These are phyloP conservation scores for Closterium sp. DNA, from an alignment of 139 green algal genomes.

Conservation along the genomic window DNA sequence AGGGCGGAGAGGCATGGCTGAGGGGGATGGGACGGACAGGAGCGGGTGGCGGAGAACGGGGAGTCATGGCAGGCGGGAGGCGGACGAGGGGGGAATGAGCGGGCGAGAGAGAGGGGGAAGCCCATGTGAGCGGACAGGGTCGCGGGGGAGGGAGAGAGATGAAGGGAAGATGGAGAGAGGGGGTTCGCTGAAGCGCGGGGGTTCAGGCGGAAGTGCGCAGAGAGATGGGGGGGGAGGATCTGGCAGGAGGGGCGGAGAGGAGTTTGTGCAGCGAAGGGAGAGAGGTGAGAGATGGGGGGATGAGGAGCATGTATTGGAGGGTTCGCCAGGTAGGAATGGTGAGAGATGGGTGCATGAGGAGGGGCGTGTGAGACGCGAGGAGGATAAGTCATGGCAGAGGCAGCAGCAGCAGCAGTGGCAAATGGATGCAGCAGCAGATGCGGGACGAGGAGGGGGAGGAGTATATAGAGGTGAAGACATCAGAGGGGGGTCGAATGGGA, in stretches of 20 bases:
- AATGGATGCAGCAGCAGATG: not conserved
- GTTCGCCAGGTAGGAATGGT: not conserved
- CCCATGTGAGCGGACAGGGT: not conserved
- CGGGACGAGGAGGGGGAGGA: not conserved
- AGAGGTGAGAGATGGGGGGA: not conserved
- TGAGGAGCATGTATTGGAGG: not conserved
- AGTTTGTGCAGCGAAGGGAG: not conserved
- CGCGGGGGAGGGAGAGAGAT: not conserved
- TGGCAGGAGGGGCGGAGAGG: not conserved
- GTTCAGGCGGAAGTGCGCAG: not conserved
- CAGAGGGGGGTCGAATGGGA: not conserved
- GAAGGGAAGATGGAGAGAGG: not conserved
- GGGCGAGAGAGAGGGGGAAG: not conserved
- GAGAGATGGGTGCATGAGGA: not conserved
- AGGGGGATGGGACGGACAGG: not conserved
- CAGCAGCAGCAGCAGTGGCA: not conserved
- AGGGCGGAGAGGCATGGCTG: not conserved
- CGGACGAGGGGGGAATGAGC: not conserved
- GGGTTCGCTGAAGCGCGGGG: not conserved
- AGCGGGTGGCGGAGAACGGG: not conserved
- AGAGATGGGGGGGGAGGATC: not conserved
- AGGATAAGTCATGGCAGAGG: not conserved
- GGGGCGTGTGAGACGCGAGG: not conserved
- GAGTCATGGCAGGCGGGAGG: not conserved
- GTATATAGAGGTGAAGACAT: not conserved